These are phyloP conservation scores for Pterulicium gracile DNA, from an alignment of 1,284 basidiomycete genomes.

Conservation along the genomic window DNA sequence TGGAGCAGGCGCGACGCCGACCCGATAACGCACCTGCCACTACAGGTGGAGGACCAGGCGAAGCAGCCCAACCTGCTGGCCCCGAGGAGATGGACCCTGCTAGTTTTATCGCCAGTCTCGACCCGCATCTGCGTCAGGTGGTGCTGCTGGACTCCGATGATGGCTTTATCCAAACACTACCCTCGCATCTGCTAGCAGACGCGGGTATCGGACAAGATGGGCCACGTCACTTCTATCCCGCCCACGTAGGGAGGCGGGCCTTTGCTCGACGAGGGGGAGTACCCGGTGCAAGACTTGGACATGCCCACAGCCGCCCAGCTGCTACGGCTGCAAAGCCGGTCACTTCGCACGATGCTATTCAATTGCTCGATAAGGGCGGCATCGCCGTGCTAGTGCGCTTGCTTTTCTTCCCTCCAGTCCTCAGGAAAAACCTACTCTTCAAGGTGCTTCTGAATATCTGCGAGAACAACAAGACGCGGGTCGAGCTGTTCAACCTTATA, in stretches of 20 bases:
- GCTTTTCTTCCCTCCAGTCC: slow-evolving; percentile 92
- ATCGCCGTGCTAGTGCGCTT: slow-evolving; percentile 87
- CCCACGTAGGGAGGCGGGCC: slow-evolving; percentile 31
- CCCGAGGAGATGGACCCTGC: slow-evolving; percentile 76
- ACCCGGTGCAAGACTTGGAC: not conserved
- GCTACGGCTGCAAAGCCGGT: slow-evolving; percentile 34
- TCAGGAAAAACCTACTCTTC: slow-evolving; percentile 79
- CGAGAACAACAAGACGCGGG: slow-evolving; percentile 88
- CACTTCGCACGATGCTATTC: slow-evolving; percentile 77
- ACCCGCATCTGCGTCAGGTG: slow-evolving; percentile 76
- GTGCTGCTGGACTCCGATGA: slow-evolving; percentile 84
- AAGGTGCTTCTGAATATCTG: slow-evolving; percentile 92
- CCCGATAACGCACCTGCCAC: slow-evolving; percentile 31
- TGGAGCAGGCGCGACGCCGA: slow-evolving; percentile 64
- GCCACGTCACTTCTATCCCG: slow-evolving; percentile 31
- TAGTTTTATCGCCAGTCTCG: slow-evolving; percentile 80
- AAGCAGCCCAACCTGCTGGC: slow-evolving; percentile 19
- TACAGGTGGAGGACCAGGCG: slow-evolving; percentile 5
- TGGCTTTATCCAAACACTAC: slow-evolving; percentile 69
- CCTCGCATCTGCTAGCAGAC: slow-evolving; percentile 78
- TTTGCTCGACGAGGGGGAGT: slow-evolving; percentile 8
- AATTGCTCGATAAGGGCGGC: slow-evolving; percentile 86
- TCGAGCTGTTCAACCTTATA: slow-evolving; percentile 88
- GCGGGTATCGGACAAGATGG: slow-evolving; percentile 32
- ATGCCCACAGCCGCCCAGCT: slow-evolving; percentile 19